Base-by-base conservation (phyloP, 352 stramenopile genomes). In the Phytopythium boreale region DNA sequence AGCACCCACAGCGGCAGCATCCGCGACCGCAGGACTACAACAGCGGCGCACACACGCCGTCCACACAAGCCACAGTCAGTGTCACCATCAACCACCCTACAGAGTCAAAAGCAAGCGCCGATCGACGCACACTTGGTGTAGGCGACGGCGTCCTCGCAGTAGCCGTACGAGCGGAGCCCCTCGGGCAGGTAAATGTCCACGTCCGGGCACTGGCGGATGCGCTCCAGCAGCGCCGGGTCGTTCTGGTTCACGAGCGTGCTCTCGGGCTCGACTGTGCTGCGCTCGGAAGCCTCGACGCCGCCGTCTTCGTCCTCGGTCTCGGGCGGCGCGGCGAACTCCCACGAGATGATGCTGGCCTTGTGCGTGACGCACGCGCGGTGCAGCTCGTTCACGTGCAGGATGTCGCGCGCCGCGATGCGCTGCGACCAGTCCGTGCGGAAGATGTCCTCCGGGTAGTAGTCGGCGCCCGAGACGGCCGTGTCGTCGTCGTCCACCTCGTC, bases 101-200 rank as follows among this genome's bases (percentile, higher is more conserved):
- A 3, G 36, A 15, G 31, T 36, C 44, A 56, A 46, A 19, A 46
- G n/a, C n/a, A n/a, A 41, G 24, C 26, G n/a, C 41, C 24, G 20
- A 31, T 14, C 22, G 37, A 44, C 75, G 53, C 68, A 89, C 79
- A 88, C 52, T 90, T 89, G 34, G 74, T 69, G 63, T 92, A 93
- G 3, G 70, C 80, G 11, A 73, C 69, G 0, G 72, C 77, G 50
- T 93, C 84, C 63, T 93, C 84, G 62, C 84, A 93, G 57, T 93
- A 92, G 24, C 84, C 84, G 44, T 82, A 75, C 41, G 60, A 71
- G 4, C 84, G 77, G 20, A 90, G 64, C 10, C 67, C 69, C 56
- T 62, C 26, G 3, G 84, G 80, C 20, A 89, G 60, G 68, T 81
- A 91, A 24, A 92, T 64, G 58, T 92, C 83, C 14, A 92, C 68